These are phyloP conservation scores for Oleoguttula mirabilis DNA, from an alignment of 495 filamentous ascomycete genomes.

Conservation along the genomic window DNA sequence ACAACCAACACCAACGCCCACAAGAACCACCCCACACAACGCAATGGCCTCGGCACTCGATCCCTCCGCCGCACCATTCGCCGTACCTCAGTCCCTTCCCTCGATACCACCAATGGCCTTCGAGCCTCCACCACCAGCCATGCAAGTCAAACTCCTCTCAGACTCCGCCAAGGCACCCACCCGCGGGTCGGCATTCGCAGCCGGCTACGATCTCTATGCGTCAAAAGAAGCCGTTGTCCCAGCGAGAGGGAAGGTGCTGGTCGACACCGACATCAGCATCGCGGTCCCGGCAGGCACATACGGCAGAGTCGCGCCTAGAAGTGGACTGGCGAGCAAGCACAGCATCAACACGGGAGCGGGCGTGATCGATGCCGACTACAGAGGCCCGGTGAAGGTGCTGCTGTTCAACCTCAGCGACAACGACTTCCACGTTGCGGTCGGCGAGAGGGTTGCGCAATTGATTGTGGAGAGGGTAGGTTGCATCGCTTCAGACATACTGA, in stretches of 20 bases:
- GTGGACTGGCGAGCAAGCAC: constrained; percentile 82
- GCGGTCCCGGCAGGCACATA: constrained; percentile 85
- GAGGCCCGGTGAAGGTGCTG: constrained; percentile 83
- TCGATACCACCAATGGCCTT: constrained; percentile 18
- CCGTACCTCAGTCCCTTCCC: constrained; percentile 17
- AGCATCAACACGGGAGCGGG: constrained; percentile 91
- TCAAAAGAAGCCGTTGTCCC: constrained; percentile 63
- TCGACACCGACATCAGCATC: constrained; percentile 83
- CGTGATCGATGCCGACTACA: constrained; percentile 95
- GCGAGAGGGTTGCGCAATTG: constrained; percentile 86
- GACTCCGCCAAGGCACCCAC: constrained; percentile 64
- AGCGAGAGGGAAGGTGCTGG: constrained; percentile 67
- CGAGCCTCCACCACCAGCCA: constrained; percentile 36
- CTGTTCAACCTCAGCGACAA: constrained; percentile 81
- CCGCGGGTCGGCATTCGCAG: constrained; percentile 75
- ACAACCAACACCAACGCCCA: constrained; percentile 17
- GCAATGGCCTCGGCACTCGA: not conserved
- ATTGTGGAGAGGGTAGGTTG: constrained; percentile 61
- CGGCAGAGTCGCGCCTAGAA: constrained; percentile 82
- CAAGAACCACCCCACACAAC: not conserved
- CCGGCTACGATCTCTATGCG: constrained; percentile 85
- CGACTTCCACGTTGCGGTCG: constrained; percentile 72
- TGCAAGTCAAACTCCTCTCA: constrained; percentile 79
- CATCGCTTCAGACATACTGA: not conserved
- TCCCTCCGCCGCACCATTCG: constrained; percentile 20